phyloP scores from a whole-genome alignment of 2,329 filamentous ascomycete species.

The Amauroascus niger region DNA sequence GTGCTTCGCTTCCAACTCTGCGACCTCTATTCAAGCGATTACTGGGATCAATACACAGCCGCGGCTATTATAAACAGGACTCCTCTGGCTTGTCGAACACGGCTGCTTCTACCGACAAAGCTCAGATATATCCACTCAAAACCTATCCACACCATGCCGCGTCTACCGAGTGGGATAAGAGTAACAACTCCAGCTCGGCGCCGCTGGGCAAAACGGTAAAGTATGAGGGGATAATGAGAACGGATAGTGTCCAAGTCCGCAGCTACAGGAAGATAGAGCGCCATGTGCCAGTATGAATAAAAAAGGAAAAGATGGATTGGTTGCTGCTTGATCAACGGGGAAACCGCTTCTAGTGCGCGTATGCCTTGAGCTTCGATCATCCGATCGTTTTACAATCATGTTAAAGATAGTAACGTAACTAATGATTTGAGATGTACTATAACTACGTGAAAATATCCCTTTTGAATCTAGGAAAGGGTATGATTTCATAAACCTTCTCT shows the following conservation, averaged over 20 bases:
- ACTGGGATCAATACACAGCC: background rate
- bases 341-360: no score
- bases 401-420: no score
- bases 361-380: no score
- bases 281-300: background rate
- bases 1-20: slow-evolving; percentile 6
- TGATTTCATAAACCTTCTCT: no score
- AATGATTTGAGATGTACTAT: no score
- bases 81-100: background rate
- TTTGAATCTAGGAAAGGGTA: no score
- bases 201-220: background rate
- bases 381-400: no score
- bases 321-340: background rate
- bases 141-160: background rate
- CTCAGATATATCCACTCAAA: background rate
- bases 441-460: no score
- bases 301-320: no score
- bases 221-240: slow-evolving; percentile 1
- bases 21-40: slow-evolving; percentile 9
- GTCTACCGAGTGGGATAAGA: slow-evolving; percentile 6
- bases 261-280: background rate
- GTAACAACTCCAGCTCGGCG: background rate
- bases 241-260: slow-evolving; percentile 4
- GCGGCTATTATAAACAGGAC: background rate
- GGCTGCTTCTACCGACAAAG: background rate